A percentile compares a stretch with the other conserved stretches of the same genome.
Evolutionary conservation across 805 yeast species (phyloP).

Genomic region (Cyberlindnera maritima): DNA sequence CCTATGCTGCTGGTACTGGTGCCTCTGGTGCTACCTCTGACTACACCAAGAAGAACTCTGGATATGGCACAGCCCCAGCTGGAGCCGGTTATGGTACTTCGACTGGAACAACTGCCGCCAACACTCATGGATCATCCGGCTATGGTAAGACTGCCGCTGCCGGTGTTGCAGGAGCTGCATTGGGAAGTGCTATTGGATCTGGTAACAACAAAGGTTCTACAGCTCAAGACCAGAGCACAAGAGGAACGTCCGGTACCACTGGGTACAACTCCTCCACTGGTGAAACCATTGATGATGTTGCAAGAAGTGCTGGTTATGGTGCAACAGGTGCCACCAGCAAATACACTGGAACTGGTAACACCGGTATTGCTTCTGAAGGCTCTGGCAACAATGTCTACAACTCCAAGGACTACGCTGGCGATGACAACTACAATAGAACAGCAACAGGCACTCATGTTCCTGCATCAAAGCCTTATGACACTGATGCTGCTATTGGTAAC

Average conservation of each 20-base stretch:
- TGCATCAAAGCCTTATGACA: slow-evolving; percentile 5
- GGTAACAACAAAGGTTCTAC: too few relatives aligned
- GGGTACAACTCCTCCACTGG: too few relatives aligned
- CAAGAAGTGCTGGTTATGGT: slow-evolving; percentile 1
- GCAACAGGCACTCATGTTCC: background rate
- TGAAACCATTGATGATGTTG: too few relatives aligned
- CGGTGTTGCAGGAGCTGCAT: too few relatives aligned
- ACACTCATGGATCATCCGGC: slow-evolving; percentile 3
- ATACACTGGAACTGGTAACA: too few relatives aligned
- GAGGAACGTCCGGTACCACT: background rate
- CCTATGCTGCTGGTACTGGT: slow-evolving; percentile 14
- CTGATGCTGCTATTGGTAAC: slow-evolving; percentile 8
- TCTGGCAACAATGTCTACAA: background rate
- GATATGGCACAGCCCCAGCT: background rate
- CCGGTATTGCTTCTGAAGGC: background rate
- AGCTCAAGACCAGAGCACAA: too few relatives aligned
- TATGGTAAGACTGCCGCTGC: background rate
- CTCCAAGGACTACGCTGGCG: slow-evolving; percentile 1
- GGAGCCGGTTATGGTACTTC: background rate
- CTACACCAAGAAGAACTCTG: slow-evolving; percentile 2
- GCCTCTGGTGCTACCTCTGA: slow-evolving; percentile 17
- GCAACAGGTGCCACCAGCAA: slow-evolving; percentile 1
- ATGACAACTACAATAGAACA: background rate
- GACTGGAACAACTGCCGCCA: background rate
- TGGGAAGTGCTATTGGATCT: too few relatives aligned